Conservation (phyloP, 331 rosid genomes). For the Arachis monticola region DNA sequence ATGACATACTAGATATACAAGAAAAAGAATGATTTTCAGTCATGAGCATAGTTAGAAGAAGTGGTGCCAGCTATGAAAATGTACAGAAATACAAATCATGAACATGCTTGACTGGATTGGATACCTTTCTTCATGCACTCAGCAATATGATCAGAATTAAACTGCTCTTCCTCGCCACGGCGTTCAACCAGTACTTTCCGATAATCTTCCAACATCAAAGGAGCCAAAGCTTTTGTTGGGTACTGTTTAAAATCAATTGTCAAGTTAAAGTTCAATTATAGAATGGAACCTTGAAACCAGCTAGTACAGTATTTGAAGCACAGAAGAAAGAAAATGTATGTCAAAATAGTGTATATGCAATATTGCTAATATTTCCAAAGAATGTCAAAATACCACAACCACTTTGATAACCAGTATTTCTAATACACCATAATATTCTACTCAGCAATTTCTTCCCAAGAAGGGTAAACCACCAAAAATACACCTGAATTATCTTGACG, state of each 20-base stretch:
- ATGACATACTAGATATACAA: conserved; percentile 1
- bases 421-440: neutral
- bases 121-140: conserved; percentile 90
- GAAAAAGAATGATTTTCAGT: neutral
- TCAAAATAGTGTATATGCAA: conserved; percentile 19
- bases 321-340: neutral
- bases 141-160: conserved; percentile 65
- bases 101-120: conserved; percentile 6
- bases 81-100: neutral
- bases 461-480: no score
- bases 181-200: conserved; percentile 91
- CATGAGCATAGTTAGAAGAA: conserved; percentile 1
- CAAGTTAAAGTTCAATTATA: conserved; percentile 19
- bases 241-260: conserved; percentile 54
- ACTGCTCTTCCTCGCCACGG: conserved; percentile 87
- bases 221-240: conserved; percentile 93
- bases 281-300: conserved; percentile 12
- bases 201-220: conserved; percentile 88
- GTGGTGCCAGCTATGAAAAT: conserved; percentile 9
- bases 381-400: conserved; percentile 1
- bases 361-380: neutral
- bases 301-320: conserved; percentile 22
- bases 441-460: neutral
- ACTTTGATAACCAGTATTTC: neutral
- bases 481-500: no score